Conservation (phyloP, 768 basidiomycete genomes). For the Kwoniella botswanensis region DNA sequence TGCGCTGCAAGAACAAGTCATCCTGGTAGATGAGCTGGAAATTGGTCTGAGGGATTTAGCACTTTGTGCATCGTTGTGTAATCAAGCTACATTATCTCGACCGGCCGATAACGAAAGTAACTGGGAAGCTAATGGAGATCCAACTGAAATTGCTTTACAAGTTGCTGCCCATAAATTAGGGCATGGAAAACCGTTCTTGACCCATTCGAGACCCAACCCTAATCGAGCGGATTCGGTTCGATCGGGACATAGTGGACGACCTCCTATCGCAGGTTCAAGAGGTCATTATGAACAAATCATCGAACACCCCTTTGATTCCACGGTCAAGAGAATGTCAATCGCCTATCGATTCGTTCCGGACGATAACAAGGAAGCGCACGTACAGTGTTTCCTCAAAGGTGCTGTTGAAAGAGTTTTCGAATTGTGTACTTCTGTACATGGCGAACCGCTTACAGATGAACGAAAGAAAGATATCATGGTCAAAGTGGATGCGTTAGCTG, state of each 20-base stretch:
- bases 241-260: conserved; percentile 33
- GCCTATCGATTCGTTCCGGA: conserved; percentile 47
- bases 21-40: conserved; percentile 54
- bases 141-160: conserved; percentile 66
- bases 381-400: conserved; percentile 57
- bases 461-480: conserved; percentile 45
- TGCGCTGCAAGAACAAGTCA: conserved; percentile 26
- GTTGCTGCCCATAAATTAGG: conserved; percentile 65
- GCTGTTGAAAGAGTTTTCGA: conserved; percentile 64
- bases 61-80: conserved; percentile 60
- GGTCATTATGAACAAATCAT: conserved; percentile 58
- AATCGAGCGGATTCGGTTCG: conserved; percentile 21
- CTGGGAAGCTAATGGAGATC: conserved; percentile 65
- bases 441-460: conserved; percentile 46
- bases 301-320: conserved; percentile 64
- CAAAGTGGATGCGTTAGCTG: conserved; percentile 57
- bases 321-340: conserved; percentile 64
- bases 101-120: conserved; percentile 55
- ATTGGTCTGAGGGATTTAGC: conserved; percentile 52
- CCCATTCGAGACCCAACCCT: conserved; percentile 36
- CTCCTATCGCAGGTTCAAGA: conserved; percentile 39
- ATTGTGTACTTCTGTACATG: conserved; percentile 58
- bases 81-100: conserved; percentile 59
- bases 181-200: conserved; percentile 60
- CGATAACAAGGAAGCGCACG: conserved; percentile 31